Conservation (phyloP, 805 yeast species). For the Metschnikowia gelsemii region DNA sequence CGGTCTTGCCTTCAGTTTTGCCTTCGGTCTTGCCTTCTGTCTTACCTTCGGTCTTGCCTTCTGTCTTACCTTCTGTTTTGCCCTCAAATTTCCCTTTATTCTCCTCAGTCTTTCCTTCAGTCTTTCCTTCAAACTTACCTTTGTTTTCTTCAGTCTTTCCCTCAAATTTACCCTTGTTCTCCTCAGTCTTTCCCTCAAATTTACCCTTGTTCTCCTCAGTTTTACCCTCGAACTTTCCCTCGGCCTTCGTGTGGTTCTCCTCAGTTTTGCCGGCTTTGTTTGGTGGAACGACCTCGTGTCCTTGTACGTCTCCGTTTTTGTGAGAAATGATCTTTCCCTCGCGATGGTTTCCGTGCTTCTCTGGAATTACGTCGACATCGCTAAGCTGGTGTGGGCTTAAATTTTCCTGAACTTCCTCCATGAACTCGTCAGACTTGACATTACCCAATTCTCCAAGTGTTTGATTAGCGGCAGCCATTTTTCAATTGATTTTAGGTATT, state of each 20-base stretch:
- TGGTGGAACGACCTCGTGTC: constrained; percentile 9
- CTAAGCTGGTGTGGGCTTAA: constrained; percentile 9
- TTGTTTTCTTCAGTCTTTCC: constrained; percentile 11
- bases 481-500: too few species aligned
- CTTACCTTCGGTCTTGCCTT: constrained; percentile 12
- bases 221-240: constrained; percentile 18
- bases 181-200: constrained; percentile 11
- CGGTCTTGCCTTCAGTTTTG: constrained; percentile 9
- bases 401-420: constrained; percentile 12
- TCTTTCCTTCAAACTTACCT: constrained; percentile 12
- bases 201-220: constrained; percentile 16
- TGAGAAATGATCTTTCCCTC: constrained; percentile 6
- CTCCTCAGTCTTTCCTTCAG: constrained; percentile 13
- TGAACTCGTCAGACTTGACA: constrained; percentile 7
- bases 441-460: constrained; percentile 21
- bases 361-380: constrained; percentile 13
- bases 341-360: constrained; percentile 1
- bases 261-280: constrained; percentile 15
- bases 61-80: constrained; percentile 13
- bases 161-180: constrained; percentile 15
- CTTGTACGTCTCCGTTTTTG: constrained; percentile 6
- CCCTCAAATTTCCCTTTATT: constrained; percentile 11
- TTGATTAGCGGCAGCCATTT: constrained; percentile 6
- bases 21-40: constrained; percentile 8
- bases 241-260: constrained; percentile 9